Evolutionary conservation across 129 eudicot genomes (phyloP), one percentile per base, ranked within the genome.

Genomic region (Centaurea solstitialis): DNA sequence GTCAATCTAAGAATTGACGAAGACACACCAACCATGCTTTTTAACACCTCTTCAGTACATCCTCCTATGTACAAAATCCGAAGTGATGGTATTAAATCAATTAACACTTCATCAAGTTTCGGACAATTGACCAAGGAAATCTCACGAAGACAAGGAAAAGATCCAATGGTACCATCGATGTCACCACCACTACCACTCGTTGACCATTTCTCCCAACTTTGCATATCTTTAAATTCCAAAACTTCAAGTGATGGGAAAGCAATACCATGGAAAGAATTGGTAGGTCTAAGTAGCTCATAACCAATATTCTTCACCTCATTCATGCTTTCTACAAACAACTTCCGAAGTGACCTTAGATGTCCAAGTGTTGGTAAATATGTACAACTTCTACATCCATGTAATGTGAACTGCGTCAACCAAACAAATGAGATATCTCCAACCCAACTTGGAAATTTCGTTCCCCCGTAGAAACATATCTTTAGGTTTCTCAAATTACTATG

Each of bases 361-460:
- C 90, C 92, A 18, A 86, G 79, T 38, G 84, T 84, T 3, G 90
- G 92, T 61, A 86, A 78, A 43, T 71, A 77, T 24, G 70, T 72
- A 78, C 88, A 89, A 6, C 76, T 68, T 35, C 7, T 22, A 70
- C 88, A 87, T 20, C 75, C 70, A 64, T 20, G 4, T 21, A 89
- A 70, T n/a, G 40, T 76, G 62, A 87, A 30, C 15, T 61, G 21
- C 28, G 76, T 84, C 65, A 89, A 23, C 15, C 73, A 41, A 5
- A 47, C 22, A 40, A 86, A 87, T 1, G 38, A 40, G 8, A 81
- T 50, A 76, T 87, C 67, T 21, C 93, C 90, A 0, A 89, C 30
- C 93, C 93, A 89, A 28, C 62, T 74, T 6, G 93, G 88, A 73
- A 89, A 87, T 13, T 38, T 41, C 5, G 10, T 10, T 12, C 90